These are phyloP conservation scores for Udeniomyces megalosporus DNA, from an alignment of 768 basidiomycete species.

Conservation along the genomic window DNA sequence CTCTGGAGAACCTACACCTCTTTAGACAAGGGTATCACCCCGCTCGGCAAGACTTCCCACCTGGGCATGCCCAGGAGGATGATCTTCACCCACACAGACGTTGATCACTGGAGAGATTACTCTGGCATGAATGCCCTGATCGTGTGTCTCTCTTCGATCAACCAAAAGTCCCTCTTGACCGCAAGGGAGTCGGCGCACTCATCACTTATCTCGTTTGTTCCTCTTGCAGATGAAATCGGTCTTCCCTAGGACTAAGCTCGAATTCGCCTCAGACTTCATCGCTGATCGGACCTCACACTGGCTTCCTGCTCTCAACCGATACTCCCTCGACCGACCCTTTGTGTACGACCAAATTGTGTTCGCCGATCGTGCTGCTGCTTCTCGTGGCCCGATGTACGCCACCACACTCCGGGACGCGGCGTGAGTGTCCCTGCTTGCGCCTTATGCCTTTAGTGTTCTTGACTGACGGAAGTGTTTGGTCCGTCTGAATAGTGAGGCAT, in stretches of 20 bases:
- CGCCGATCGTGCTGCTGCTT: constrained; percentile 71
- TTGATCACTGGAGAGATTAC: constrained; percentile 76
- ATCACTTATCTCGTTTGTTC: too few species aligned
- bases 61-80: constrained; percentile 59
- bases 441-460: background rate
- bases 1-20: constrained; percentile 82
- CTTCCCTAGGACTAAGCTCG: constrained; percentile 65
- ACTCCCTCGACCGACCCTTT: constrained; percentile 48
- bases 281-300: constrained; percentile 31
- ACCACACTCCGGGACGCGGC: constrained; percentile 62
- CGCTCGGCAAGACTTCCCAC: constrained; percentile 44
- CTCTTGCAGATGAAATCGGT: constrained; percentile 49
- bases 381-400: constrained; percentile 48
- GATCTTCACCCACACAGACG: constrained; percentile 57
- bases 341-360: constrained; percentile 77
- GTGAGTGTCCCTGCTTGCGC: background rate
- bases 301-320: constrained; percentile 29
- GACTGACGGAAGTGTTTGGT: background rate
- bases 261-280: constrained; percentile 67
- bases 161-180: background rate
- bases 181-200: too few species aligned
- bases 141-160: background rate
- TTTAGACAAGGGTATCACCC: constrained; percentile 51
- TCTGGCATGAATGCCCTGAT: constrained; percentile 53
- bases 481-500: constrained; percentile 35